Percentiles rank a stretch among this genome's conserved stretches.
phyloP scores from a whole-genome alignment of 176 grass and related monocot genomes.

The sorghum (Sorghum bicolor) region DNA sequence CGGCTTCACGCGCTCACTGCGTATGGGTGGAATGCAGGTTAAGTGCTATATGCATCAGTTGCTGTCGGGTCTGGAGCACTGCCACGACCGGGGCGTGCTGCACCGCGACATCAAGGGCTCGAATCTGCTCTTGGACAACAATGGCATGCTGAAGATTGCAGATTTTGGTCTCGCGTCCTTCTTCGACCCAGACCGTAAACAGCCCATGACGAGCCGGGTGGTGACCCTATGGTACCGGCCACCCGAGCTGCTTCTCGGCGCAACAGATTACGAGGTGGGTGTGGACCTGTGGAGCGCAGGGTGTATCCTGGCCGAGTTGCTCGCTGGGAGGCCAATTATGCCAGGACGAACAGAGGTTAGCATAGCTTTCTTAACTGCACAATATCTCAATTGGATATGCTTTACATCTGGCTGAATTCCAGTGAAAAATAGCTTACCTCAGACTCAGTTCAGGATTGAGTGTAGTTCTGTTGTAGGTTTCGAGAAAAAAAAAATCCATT shows the following conservation, averaged over 20 bases:
- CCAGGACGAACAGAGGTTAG: slow-evolving; percentile 87
- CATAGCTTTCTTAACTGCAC: not conserved
- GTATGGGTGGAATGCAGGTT: slow-evolving; percentile 48
- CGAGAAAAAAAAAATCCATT: not conserved
- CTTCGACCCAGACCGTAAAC: slow-evolving; percentile 63
- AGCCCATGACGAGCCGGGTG: slow-evolving; percentile 84
- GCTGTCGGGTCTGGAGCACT: slow-evolving; percentile 71
- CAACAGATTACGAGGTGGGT: slow-evolving; percentile 70
- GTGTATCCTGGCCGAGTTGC: slow-evolving; percentile 73
- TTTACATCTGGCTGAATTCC: not conserved
- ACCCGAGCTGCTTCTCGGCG: slow-evolving; percentile 69
- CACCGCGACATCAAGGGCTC: slow-evolving; percentile 85
- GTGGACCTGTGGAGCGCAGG: slow-evolving; percentile 84
- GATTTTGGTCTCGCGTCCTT: slow-evolving; percentile 73
- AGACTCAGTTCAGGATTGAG: not conserved
- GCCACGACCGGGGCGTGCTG: slow-evolving; percentile 65
- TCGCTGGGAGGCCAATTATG: slow-evolving; percentile 84
- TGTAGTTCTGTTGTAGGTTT: slow-evolving; percentile 11
- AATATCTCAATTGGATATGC: not conserved
- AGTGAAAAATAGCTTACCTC: not conserved
- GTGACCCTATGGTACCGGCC: slow-evolving; percentile 84
- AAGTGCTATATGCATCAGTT: slow-evolving; percentile 86
- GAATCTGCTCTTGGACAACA: slow-evolving; percentile 76
- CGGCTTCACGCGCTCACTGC: not conserved
- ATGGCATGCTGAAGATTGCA: slow-evolving; percentile 64